Conservation (phyloP, 2,329 filamentous ascomycete species). For the Penicillium griseofulvum region DNA sequence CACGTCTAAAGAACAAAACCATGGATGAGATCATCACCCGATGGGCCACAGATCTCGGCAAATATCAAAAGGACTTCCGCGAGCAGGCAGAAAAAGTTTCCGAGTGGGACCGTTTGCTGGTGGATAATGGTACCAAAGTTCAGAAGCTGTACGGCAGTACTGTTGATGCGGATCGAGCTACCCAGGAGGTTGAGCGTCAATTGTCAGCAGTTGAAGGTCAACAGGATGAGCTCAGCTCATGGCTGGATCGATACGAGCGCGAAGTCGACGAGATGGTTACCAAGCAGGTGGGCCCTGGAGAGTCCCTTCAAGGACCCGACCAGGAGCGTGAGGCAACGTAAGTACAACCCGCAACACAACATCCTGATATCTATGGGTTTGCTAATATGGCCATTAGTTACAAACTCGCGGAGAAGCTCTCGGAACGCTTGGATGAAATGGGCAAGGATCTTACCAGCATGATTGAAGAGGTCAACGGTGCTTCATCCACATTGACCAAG, state of each 20-base stretch:
- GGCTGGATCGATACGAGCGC: constrained; percentile 85
- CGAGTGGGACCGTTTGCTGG: constrained; percentile 85
- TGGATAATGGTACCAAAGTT: constrained; percentile 93
- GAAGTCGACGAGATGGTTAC: constrained; percentile 88
- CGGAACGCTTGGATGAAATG: constrained; percentile 88
- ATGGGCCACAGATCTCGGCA: constrained; percentile 91
- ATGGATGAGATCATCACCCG: constrained; percentile 98
- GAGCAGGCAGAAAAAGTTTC: constrained; percentile 83
- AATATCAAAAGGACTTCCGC: constrained; percentile 97
- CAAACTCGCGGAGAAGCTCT: constrained; percentile 90
- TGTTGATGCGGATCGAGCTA: constrained; percentile 89
- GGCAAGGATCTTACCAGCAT: constrained; percentile 89
- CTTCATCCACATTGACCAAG: constrained; percentile 85
- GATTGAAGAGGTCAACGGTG: constrained; percentile 97
- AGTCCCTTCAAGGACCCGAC: constrained; percentile 80
- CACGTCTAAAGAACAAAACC: constrained; percentile 93
- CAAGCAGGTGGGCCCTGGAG: constrained; percentile 71
- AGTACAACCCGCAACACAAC: constrained; percentile 28
- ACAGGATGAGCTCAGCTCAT: constrained; percentile 83
- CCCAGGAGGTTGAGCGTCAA: constrained; percentile 89
- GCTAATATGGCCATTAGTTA: constrained; percentile 51
- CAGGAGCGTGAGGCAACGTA: constrained; percentile 92
- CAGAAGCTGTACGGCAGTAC: constrained; percentile 89
- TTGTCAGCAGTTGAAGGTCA: constrained; percentile 85
- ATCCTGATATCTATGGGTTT: background rate